Base-by-base conservation (phyloP, 148 eudicot species). In the Silene latifolia region DNA sequence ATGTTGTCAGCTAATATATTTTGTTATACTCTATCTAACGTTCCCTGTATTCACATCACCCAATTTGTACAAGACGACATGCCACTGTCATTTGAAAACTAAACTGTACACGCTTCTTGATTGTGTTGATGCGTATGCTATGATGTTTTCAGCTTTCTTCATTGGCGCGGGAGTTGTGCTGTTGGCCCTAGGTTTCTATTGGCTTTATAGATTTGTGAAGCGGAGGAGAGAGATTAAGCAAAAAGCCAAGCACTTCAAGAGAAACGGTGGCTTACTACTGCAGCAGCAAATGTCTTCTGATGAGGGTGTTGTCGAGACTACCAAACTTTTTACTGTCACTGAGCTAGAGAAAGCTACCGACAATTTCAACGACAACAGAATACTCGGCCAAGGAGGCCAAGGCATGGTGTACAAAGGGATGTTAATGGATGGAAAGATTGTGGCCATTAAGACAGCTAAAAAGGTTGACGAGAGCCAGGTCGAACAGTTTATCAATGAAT, bases 401-500 rank as follows among this genome's bases (percentile, higher is more conserved):
- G 76, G 76, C 12, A 39, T 54, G 20, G 76, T 73, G 19, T 62
- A 73, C 58, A 73, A 73, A 15, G 76, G 76, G 1, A 73, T 73
- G 76, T 44, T 73, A 19, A 61, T 46, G 7, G 76, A 73, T 73
- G 76, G 76, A 46, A 73, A 21, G 18, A 73, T 73, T 17, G 67
- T 73, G 35, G 76, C 76, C 11, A 23, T 62, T 13, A 73, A 73
- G 76, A 73, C 62, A 12, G 62, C 76, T 23, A 61, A 44, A 21
- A 19, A 25, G 39, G 65, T 72, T 0, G 74, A 58, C 56, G 74
- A 60, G n/a, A 27, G 63, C 63, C 63, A 59, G 12, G 63, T 59
- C 23, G 63, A 61, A 77, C 42, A 35, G 0, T 81, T 81, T 42
- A 73, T 81, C 24, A 81, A 81, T 24, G 83, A 81, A 62, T 60